These are phyloP conservation scores for Raphanus sativus DNA, from an alignment of 345 rosid genomes.

Conservation along the genomic window DNA sequence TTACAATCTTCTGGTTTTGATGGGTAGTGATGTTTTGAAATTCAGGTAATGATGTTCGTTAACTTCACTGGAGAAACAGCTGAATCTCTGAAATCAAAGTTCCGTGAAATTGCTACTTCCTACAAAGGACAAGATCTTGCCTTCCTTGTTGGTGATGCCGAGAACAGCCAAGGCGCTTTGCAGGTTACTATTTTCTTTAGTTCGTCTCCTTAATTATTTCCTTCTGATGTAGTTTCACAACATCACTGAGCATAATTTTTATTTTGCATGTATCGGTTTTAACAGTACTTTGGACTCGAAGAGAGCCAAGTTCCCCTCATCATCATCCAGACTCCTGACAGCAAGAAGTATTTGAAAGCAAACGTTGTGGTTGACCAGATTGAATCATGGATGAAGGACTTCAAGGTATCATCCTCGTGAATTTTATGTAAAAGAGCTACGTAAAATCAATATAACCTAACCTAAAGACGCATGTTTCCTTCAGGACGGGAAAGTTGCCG, in stretches of 20 bases:
- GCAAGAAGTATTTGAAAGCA: constrained; percentile 72
- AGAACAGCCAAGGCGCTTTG: constrained; percentile 78
- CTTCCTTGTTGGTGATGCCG: constrained; percentile 77
- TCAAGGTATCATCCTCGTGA: constrained; percentile 35
- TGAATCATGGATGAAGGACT: constrained; percentile 85
- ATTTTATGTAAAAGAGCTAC: too few species aligned
- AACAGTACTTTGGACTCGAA: constrained; percentile 89
- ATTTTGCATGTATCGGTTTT: constrained; percentile 18
- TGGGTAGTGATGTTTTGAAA: constrained; percentile 13
- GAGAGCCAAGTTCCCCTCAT: constrained; percentile 83
- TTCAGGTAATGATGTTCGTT: constrained; percentile 82
- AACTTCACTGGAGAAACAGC: constrained; percentile 57
- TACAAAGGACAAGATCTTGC: constrained; percentile 64
- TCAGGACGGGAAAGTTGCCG: constrained; percentile 79
- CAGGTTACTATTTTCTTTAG: constrained; percentile 53
- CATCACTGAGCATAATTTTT: neutral
- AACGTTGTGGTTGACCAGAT: constrained; percentile 66
- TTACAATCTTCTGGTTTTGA: constrained; percentile 8
- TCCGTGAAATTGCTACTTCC: constrained; percentile 53
- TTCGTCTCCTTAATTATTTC: neutral
- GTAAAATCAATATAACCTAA: neutral
- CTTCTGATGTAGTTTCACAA: neutral
- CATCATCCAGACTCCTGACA: constrained; percentile 63
- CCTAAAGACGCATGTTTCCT: constrained; percentile 29
- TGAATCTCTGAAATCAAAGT: constrained; percentile 61